Evolutionary conservation across 805 yeast species (phyloP).

Genomic region (Pichia californica): DNA sequence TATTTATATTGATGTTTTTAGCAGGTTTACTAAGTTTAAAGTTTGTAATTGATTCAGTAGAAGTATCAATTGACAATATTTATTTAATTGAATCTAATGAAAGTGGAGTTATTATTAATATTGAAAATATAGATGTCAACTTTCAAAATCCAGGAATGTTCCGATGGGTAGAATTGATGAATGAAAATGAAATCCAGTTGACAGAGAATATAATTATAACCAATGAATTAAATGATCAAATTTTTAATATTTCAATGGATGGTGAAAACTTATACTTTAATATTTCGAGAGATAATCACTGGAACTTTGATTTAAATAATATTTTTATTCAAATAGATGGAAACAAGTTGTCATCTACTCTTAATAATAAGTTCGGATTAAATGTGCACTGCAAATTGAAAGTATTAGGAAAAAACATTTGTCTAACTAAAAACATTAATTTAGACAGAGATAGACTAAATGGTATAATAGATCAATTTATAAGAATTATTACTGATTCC

Average conservation of each 20-base stretch:
- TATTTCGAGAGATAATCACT: not conserved
- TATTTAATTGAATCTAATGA: not conserved
- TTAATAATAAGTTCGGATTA: no score
- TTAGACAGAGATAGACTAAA: not conserved
- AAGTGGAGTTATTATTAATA: not conserved
- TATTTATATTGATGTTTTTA: not conserved
- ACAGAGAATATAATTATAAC: not conserved
- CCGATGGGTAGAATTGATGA: not conserved
- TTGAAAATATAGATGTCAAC: not conserved
- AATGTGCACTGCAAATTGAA: not conserved
- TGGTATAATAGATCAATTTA: not conserved
- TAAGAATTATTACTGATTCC: not conserved
- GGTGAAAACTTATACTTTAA: not conserved
- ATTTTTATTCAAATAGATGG: not conserved
- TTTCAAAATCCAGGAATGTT: not conserved
- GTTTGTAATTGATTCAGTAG: not conserved
- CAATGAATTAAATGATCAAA: not conserved
- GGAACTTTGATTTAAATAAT: not conserved
- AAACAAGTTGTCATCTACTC: not conserved
- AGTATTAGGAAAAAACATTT: not conserved
- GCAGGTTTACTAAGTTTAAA: not conserved
- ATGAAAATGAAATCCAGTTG: not conserved
- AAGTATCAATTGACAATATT: not conserved
- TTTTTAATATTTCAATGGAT: not conserved
- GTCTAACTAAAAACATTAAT: slow-evolving; percentile 1